Evolutionary conservation across 169 alveolate species (phyloP).

Genomic region (Sarcocystis neurona): DNA sequence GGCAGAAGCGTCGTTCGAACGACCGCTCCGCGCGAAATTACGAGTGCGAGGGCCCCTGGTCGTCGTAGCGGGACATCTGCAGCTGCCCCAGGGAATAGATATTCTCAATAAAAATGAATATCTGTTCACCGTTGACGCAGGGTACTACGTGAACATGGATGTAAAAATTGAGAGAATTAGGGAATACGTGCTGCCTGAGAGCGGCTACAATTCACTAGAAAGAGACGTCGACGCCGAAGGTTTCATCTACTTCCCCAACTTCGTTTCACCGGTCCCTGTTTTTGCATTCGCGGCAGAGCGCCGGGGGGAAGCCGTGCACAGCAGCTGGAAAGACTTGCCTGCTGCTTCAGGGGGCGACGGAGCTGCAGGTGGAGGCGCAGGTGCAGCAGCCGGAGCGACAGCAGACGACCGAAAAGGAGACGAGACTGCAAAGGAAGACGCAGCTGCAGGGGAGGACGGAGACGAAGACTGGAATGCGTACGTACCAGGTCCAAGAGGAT

Average conservation of each 20-base stretch:
- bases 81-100: constrained; percentile 74
- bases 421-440: not conserved
- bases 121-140: constrained; percentile 79
- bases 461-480: not conserved
- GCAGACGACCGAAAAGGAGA: not conserved
- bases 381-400: not conserved
- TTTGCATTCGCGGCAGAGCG: constrained; percentile 83
- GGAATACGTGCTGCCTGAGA: constrained; percentile 80
- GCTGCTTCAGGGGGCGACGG: not conserved
- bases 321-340: not conserved
- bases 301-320: constrained; percentile 79
- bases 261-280: constrained; percentile 78
- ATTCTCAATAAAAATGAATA: constrained; percentile 82
- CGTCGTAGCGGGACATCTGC: constrained; percentile 87
- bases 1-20: constrained; percentile 21
- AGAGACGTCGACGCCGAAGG: constrained; percentile 83
- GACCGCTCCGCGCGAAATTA: constrained; percentile 74
- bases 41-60: constrained; percentile 84
- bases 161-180: constrained; percentile 80
- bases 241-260: constrained; percentile 80
- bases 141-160: constrained; percentile 79
- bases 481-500: too few relatives aligned
- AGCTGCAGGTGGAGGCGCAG: not conserved
- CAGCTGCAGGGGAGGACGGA: constrained; percentile 3
- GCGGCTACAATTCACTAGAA: constrained; percentile 81